Evolutionary conservation across 2,329 filamentous ascomycete genomes (phyloP).

Genomic region (Pestalotiopsis sp.): DNA sequence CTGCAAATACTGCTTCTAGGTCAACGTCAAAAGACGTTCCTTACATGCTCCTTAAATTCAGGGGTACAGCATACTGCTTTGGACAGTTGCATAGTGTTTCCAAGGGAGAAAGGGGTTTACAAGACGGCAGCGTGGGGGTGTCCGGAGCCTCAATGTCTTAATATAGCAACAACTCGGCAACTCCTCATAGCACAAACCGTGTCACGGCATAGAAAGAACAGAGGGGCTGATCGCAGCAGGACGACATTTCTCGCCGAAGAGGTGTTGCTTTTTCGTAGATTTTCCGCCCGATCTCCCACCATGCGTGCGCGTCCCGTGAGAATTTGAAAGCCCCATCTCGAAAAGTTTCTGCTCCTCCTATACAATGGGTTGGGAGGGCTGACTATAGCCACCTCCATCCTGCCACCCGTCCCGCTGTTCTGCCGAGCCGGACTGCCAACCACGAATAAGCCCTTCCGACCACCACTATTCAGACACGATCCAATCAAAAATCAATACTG

Average conservation of each 20-base stretch:
- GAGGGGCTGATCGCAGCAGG: background rate
- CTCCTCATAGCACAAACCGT: background rate
- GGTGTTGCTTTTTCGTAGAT: background rate
- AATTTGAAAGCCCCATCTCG: background rate
- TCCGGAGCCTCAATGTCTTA: background rate
- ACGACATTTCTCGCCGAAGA: too few relatives aligned
- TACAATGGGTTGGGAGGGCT: background rate
- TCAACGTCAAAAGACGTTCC: background rate
- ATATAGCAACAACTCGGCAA: background rate
- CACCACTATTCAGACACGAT: background rate
- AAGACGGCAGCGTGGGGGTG: background rate
- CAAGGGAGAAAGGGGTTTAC: background rate
- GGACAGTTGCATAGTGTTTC: background rate
- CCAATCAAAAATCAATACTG: background rate
- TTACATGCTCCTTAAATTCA: background rate
- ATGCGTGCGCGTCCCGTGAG: background rate
- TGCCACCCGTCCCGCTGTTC: background rate
- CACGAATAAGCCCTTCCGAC: background rate
- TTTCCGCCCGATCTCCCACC: background rate
- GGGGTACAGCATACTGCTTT: too few relatives aligned
- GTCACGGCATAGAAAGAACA: background rate
- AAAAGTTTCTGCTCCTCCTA: background rate
- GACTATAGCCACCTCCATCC: background rate
- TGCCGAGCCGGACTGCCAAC: background rate
- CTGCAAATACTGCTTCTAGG: background rate